Evolutionary conservation across 495 filamentous ascomycete species (phyloP).

Genomic region (Daldinia bambusicola): DNA sequence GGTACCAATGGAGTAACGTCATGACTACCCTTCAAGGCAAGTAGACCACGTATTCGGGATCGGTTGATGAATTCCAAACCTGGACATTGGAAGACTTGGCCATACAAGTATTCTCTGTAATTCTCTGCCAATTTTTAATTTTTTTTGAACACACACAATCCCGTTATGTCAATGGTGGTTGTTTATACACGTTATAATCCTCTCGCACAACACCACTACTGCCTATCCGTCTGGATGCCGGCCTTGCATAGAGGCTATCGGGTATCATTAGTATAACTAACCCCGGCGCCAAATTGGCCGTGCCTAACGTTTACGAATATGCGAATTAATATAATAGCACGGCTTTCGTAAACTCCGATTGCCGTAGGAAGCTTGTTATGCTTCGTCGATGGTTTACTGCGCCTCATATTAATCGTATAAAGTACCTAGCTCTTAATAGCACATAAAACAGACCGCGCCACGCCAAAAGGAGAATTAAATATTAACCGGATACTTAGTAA

Average conservation of each 20-base stretch:
- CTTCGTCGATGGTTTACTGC: background rate
- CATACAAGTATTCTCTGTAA: background rate
- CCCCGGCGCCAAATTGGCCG: background rate
- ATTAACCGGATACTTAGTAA: background rate
- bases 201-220: background rate
- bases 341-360: background rate
- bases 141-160: background rate
- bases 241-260: background rate
- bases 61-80: background rate
- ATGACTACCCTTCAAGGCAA: constrained; percentile 5
- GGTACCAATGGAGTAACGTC: background rate
- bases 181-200: background rate
- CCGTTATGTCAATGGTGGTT: background rate
- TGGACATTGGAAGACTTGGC: background rate
- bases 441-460: constrained; percentile 8
- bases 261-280: background rate
- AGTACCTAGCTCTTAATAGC: background rate
- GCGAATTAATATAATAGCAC: background rate
- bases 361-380: background rate
- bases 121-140: background rate
- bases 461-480: background rate
- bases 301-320: background rate
- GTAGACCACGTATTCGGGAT: background rate
- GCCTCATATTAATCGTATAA: background rate
- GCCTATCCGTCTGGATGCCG: background rate